Evolutionary conservation across 768 basidiomycete species (phyloP).

Genomic region (Lentinula raphanica): DNA sequence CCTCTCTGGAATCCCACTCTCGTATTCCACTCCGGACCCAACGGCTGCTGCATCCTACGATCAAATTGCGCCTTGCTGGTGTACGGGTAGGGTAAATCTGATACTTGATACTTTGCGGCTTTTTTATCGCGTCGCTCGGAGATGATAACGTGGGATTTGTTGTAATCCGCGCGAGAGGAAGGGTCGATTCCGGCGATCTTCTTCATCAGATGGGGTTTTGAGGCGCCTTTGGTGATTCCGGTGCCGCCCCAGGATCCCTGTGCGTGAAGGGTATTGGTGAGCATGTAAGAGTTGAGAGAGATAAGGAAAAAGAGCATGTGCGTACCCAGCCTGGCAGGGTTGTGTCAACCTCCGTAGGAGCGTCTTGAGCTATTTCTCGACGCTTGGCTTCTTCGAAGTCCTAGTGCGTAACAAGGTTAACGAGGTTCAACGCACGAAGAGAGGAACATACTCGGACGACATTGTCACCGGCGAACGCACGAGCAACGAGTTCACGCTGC

Average conservation of each 20-base stretch:
- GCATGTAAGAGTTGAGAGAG: neutral
- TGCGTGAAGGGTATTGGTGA: neutral
- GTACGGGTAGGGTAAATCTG: slow-evolving; percentile 92
- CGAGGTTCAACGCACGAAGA: neutral
- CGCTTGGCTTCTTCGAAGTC: slow-evolving; percentile 84
- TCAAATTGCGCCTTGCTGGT: slow-evolving; percentile 93
- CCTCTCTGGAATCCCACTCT: slow-evolving; percentile 76
- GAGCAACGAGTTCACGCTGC: slow-evolving; percentile 88
- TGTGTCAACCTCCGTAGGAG: slow-evolving; percentile 81
- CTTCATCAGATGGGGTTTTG: slow-evolving; percentile 72
- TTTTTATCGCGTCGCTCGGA: slow-evolving; percentile 95
- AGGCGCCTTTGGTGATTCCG: slow-evolving; percentile 55
- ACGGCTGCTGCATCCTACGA: slow-evolving; percentile 69
- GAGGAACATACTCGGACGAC: slow-evolving; percentile 71
- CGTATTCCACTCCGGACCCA: slow-evolving; percentile 94
- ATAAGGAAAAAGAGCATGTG: neutral
- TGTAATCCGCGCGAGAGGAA: slow-evolving; percentile 73
- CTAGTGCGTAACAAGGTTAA: slow-evolving; percentile 30
- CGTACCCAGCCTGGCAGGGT: slow-evolving; percentile 92
- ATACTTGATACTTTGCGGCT: slow-evolving; percentile 81
- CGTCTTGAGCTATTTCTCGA: slow-evolving; percentile 79
- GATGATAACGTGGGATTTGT: slow-evolving; percentile 87
- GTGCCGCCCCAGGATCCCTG: slow-evolving; percentile 91
- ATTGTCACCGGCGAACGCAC: slow-evolving; percentile 96
- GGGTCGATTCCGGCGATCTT: slow-evolving; percentile 80